phyloP scores from a whole-genome alignment of 1,284 basidiomycete species.

The Leccinum glutinopallens region DNA sequence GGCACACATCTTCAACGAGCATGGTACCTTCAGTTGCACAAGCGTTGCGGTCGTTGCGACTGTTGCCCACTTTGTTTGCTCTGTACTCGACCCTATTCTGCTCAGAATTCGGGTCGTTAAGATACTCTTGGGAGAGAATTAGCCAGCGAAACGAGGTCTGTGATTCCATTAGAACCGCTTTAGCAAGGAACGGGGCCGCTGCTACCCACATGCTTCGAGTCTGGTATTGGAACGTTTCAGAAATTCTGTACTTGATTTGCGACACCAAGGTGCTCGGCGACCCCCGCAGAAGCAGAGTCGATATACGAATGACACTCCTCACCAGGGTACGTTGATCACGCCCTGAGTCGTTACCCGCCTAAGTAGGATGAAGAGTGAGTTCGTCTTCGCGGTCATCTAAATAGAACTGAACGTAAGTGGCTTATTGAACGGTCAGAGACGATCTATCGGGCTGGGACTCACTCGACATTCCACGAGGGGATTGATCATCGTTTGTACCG shows the following conservation, averaged over 20 bases:
- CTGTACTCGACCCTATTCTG: no score
- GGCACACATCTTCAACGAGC: no score
- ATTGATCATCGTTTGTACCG: conserved; percentile 89
- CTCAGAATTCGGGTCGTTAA: no score
- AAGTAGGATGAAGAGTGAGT: conserved; percentile 91
- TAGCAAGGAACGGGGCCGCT: background rate
- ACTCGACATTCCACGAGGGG: conserved; percentile 84
- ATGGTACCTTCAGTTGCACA: no score
- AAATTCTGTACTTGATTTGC: conserved; percentile 92
- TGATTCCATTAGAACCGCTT: conserved; percentile 5
- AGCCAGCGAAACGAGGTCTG: conserved; percentile 77
- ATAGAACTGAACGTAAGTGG: conserved; percentile 71
- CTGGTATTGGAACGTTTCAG: conserved; percentile 91
- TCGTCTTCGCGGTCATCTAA: conserved; percentile 92
- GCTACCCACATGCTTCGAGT: conserved; percentile 82
- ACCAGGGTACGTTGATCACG: conserved; percentile 95
- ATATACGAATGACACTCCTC: conserved; percentile 14
- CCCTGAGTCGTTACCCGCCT: conserved; percentile 91
- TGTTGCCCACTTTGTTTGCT: no score
- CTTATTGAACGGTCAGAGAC: conserved; percentile 1
- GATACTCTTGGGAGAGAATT: conserved; percentile 92
- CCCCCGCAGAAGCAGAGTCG: conserved; percentile 36
- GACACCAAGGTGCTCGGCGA: conserved; percentile 92
- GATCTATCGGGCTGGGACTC: conserved; percentile 20
- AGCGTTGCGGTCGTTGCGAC: no score